Conservation (phyloP, 768 basidiomycete genomes). For the Fomitopsis pulvina region DNA sequence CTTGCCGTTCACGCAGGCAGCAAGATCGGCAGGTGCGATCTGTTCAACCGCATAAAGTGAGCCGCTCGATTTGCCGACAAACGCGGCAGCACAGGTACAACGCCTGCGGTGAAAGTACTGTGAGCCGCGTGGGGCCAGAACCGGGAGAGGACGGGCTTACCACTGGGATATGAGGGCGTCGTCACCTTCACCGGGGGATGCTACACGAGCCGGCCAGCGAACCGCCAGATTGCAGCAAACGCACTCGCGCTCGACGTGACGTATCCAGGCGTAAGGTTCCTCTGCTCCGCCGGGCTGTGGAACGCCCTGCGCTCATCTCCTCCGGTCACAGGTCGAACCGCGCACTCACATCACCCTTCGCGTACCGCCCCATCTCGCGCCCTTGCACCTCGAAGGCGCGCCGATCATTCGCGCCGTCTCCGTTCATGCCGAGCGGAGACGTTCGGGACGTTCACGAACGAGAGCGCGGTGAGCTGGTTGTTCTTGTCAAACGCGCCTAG, state of each 20-base stretch:
- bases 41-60: too few relatives aligned
- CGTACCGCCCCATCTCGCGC: slow-evolving; percentile 35
- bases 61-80: too few relatives aligned
- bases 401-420: slow-evolving; percentile 31
- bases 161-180: slow-evolving; percentile 60
- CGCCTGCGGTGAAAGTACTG: slow-evolving; percentile 21
- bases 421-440: slow-evolving; percentile 49
- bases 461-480: slow-evolving; percentile 71
- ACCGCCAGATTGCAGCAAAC: neutral
- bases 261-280: slow-evolving; percentile 62
- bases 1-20: too few relatives aligned
- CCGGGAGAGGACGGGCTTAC: slow-evolving; percentile 5
- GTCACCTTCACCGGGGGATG: slow-evolving; percentile 72
- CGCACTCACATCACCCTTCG: slow-evolving; percentile 42
- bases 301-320: slow-evolving; percentile 42
- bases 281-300: slow-evolving; percentile 33
- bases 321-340: slow-evolving; percentile 51
- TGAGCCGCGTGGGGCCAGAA: neutral
- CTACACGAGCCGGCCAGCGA: slow-evolving; percentile 18
- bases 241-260: slow-evolving; percentile 62
- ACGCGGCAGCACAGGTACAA: too few relatives aligned
- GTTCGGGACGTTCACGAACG: slow-evolving; percentile 54
- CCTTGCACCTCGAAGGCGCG: slow-evolving; percentile 25
- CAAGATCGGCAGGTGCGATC: too few relatives aligned
- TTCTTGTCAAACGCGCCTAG: slow-evolving; percentile 75